Conservation (phyloP, 2,329 filamentous ascomycete genomes). For the Fusarium buxicola region DNA sequence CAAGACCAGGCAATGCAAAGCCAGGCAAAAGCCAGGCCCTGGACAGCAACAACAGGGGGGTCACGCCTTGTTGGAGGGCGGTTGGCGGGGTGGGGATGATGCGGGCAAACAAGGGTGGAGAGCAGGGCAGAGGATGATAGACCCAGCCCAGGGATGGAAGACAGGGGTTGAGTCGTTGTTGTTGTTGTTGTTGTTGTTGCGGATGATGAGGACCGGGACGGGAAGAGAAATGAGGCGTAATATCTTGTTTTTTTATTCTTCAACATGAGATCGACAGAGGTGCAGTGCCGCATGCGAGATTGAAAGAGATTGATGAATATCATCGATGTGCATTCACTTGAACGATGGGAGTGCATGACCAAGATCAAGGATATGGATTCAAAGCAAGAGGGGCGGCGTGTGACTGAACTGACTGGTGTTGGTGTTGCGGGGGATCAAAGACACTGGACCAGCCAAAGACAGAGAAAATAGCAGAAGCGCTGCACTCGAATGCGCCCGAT, state of each 20-base stretch:
- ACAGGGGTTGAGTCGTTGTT: conserved; percentile 26
- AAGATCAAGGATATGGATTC: conserved; percentile 5
- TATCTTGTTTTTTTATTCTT: conserved; percentile 19
- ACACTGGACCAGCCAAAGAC: background rate
- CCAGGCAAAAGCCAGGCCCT: conserved; percentile 15
- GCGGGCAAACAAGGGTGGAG: conserved; percentile 38
- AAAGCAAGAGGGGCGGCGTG: conserved; percentile 15
- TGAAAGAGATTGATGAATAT: conserved; percentile 13
- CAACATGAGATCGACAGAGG: conserved; percentile 18
- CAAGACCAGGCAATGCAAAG: conserved; percentile 11
- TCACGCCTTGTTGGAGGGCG: conserved; percentile 37
- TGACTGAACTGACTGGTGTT: conserved; percentile 4
- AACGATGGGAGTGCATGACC: conserved; percentile 24
- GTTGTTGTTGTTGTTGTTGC: conserved; percentile 21
- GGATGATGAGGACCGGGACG: conserved; percentile 16
- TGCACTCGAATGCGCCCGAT: conserved; percentile 12
- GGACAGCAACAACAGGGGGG: conserved; percentile 33
- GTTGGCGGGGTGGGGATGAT: conserved; percentile 40
- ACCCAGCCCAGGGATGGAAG: conserved; percentile 28
- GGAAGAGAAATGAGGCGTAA: conserved; percentile 13
- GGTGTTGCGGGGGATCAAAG: background rate
- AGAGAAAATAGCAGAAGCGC: background rate
- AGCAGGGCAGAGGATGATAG: conserved; percentile 32
- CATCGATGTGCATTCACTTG: conserved; percentile 17
- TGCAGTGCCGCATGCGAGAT: conserved; percentile 31